Evolutionary conservation across 345 rosid species (phyloP), one percentile per base, ranked within the genome.

Genomic region (Citrus australasica): DNA sequence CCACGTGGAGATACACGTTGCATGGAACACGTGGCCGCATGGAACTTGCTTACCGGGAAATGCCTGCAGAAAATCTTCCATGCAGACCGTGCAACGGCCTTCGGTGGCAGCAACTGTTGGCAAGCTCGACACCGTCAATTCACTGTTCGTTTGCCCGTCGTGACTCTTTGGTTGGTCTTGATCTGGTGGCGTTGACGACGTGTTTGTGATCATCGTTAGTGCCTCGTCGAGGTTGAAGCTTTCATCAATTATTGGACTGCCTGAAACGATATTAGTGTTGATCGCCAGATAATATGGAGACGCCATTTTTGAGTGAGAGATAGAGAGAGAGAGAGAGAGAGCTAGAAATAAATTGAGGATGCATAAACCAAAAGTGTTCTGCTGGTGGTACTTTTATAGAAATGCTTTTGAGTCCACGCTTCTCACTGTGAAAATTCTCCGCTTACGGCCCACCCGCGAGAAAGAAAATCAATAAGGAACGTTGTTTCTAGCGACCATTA

Each of bases 1-100:
- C 87, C 85, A 85, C 27, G 60, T 51, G 40, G 85, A 66, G 56
- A 84, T 79, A 66, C 87, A 79, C 35, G 64, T 24, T 5, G 74
- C 74, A 33, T 82, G 87, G 73, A 76, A 82, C 21, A 84, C 77
- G 48, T 82, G 87, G 25, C 87, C 85, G 4, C 87, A 85, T 4
- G 80, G 79, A 62, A 58, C 58, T 30, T 37, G 62, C 48, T 80
- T 82, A 11, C 85, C 81, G 10, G 65, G 28, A 17, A 16, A 16
- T 9, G 25, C 73, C 5, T 80, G 10, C 9, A 11, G 19, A 51
- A 85, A 78, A 38, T 66, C 65, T 62, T 85, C 85, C 85, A 80
- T 75, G 75, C 87, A 85, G 16, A 85, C 62, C 1, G 82, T 46
- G 61, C 85, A 82, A 73, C 71, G 69, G 17, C 69, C 78, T 9